Percentiles rank a stretch among this genome's conserved stretches.
Evolutionary conservation across 2,329 filamentous ascomycete genomes (phyloP).

Genomic region (Scleromitrula shiraiana): DNA sequence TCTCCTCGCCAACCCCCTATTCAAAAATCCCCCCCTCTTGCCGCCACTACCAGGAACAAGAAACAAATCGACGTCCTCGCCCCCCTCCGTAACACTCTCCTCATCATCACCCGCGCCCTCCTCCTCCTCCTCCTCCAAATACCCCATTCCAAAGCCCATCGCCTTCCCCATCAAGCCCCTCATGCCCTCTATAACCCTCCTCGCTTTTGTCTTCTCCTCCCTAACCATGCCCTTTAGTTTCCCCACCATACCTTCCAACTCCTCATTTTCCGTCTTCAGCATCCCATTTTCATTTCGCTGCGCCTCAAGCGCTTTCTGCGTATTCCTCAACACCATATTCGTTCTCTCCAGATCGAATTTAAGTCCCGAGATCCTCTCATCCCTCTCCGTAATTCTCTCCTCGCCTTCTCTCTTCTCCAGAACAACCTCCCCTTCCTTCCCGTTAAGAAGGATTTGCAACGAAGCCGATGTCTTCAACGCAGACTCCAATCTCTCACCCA

Average conservation of each 20-base stretch:
- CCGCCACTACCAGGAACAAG: too few species aligned
- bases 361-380: slow-evolving; percentile 43
- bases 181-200: slow-evolving; percentile 41
- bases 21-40: slow-evolving; percentile 18
- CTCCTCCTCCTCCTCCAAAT: slow-evolving; percentile 28
- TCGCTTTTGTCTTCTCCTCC: slow-evolving; percentile 40
- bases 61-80: neutral
- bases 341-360: slow-evolving; percentile 41
- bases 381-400: slow-evolving; percentile 41
- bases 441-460: slow-evolving; percentile 30
- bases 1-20: slow-evolving; percentile 17
- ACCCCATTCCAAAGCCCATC: slow-evolving; percentile 38
- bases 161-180: slow-evolving; percentile 44
- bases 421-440: slow-evolving; percentile 11
- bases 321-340: slow-evolving; percentile 33
- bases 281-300: neutral
- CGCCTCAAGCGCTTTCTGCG: slow-evolving; percentile 1
- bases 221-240: slow-evolving; percentile 29
- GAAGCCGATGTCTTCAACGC: slow-evolving; percentile 34
- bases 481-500: slow-evolving; percentile 38
- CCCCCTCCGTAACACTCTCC: slow-evolving; percentile 3
- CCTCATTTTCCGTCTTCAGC: slow-evolving; percentile 20
- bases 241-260: slow-evolving; percentile 19
- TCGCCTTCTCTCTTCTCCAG: slow-evolving; percentile 31
- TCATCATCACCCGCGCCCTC: neutral